Conservation (phyloP, 495 filamentous ascomycete species). For the Aspergillus panamensis region DNA sequence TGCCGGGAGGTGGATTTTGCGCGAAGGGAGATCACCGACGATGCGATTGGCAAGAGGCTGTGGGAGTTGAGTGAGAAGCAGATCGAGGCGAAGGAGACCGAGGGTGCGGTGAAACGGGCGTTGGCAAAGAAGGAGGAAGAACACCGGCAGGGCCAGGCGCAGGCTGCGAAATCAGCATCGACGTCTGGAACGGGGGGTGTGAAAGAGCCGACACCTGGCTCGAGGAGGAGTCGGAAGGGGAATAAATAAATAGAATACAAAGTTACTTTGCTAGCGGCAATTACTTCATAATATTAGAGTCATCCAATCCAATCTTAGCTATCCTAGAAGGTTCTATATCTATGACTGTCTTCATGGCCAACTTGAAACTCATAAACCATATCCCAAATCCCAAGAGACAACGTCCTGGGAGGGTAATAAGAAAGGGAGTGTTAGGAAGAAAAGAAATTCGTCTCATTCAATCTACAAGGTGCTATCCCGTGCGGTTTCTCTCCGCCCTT, state of each 20-base stretch:
- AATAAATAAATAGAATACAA: slow-evolving; percentile 11
- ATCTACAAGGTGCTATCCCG: slow-evolving; percentile 27
- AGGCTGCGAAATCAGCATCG: neutral
- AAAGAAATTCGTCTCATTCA: slow-evolving; percentile 46
- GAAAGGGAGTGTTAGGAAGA: neutral
- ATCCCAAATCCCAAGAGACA: no score
- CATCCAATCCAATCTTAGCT: neutral
- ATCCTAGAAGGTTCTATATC: no score
- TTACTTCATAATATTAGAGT: no score
- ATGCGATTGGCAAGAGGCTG: slow-evolving; percentile 71
- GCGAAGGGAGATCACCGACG: slow-evolving; percentile 71
- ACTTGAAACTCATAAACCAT: no score
- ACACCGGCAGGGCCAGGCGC: slow-evolving; percentile 42
- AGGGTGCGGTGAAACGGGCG: slow-evolving; percentile 63
- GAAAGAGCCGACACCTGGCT: slow-evolving; percentile 40
- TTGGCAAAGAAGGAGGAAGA: slow-evolving; percentile 65
- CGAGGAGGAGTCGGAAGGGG: slow-evolving; percentile 43
- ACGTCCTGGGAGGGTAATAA: neutral
- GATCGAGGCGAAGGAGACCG: slow-evolving; percentile 79
- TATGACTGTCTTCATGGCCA: no score
- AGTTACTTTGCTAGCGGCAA: neutral
- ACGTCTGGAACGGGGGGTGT: slow-evolving; percentile 25
- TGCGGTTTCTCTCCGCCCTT: slow-evolving; percentile 9
- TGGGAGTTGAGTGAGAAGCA: slow-evolving; percentile 87
- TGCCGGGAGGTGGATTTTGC: slow-evolving; percentile 70